Evolutionary conservation across 108 stramenopile genomes (phyloP), one percentile per base, ranked within the genome.

Genomic region (Pseudonitzschia multiseries): DNA sequence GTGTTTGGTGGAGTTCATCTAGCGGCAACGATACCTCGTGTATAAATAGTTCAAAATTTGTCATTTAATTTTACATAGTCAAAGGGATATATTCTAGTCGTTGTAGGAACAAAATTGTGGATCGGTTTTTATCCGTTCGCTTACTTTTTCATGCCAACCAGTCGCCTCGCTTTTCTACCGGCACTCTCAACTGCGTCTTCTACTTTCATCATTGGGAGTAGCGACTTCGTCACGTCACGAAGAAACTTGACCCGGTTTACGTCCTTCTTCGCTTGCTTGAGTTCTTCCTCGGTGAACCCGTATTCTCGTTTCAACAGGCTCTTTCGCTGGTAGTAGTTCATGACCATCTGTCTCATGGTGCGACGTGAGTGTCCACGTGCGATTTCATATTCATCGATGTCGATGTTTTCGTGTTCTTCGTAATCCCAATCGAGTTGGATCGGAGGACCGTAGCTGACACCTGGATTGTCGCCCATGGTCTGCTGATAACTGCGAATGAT

Each of bases 371-470:
- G 29, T 4, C 42, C 28, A 24, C 84, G 76, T 21, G 54, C 50
- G 4, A 32, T 24, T 71, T 91, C 90, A 74, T 88, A 91, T 14
- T 80, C 78, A 40, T 88, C 76, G 21, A 91, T n/a, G 21, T 41
- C 27, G 5, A 88, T 44, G 6, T 69, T 26, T 1, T 74, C 69
- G 21, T 69, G 33, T 36, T 87, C 84, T 36, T 75, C 74, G 46
- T 87, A 91, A 0, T 89, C 75, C 90, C 90, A 91, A 41, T 85
- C 86, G 12, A 91, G 57, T 13, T 72, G 65, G 4, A 91, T 79
- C 9, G 90, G 90, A 18, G 87, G 80, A 14, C 90, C 90, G 57
- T 84, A 86, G 15, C 50, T 44, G 10, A 81, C 82, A 61, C 66
- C 70, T 5, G 90, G 90, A 66, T 91, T 79, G 59, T 91, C 87